Percentiles rank a stretch among this genome's conserved stretches.
These are phyloP conservation scores for Ilex asprella DNA, from an alignment of 257 asterid species.

Conservation along the genomic window DNA sequence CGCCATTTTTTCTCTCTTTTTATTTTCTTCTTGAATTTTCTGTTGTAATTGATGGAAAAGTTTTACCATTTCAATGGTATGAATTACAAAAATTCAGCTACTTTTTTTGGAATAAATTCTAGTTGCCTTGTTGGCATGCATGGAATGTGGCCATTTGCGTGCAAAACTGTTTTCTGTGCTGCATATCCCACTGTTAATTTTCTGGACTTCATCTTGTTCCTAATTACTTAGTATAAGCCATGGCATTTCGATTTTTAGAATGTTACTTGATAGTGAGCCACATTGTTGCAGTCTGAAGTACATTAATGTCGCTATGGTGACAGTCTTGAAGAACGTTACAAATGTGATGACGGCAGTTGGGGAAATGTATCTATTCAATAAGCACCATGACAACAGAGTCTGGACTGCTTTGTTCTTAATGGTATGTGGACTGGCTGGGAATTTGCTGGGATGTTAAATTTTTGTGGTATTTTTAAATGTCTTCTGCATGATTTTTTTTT, in stretches of 20 bases:
- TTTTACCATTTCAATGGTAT: too few relatives aligned
- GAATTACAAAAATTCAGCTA: too few relatives aligned
- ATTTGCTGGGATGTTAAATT: too few relatives aligned
- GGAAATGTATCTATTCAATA: conserved; percentile 87
- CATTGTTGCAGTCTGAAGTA: conserved; percentile 62
- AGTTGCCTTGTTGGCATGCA: neutral
- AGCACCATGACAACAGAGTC: conserved; percentile 85
- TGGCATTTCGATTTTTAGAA: neutral
- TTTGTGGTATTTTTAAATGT: too few relatives aligned
- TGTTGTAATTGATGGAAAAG: too few relatives aligned
- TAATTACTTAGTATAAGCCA: neutral
- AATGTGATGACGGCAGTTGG: conserved; percentile 97
- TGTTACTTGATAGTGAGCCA: neutral
- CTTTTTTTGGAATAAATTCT: neutral
- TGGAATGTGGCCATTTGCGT: neutral
- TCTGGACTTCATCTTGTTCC: too few relatives aligned
- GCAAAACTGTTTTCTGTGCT: neutral
- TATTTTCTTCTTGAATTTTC: too few relatives aligned
- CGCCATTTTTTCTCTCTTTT: too few relatives aligned
- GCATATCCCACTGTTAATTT: neutral
- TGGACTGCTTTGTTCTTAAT: conserved; percentile 96
- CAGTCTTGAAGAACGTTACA: conserved; percentile 96
- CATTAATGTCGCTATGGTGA: conserved; percentile 96
- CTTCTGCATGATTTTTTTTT: too few relatives aligned
- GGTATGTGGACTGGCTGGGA: conserved; percentile 37